Evolutionary conservation across 345 rosid species (phyloP), one percentile per base, ranked within the genome.

Genomic region (Heritiera fomes): DNA sequence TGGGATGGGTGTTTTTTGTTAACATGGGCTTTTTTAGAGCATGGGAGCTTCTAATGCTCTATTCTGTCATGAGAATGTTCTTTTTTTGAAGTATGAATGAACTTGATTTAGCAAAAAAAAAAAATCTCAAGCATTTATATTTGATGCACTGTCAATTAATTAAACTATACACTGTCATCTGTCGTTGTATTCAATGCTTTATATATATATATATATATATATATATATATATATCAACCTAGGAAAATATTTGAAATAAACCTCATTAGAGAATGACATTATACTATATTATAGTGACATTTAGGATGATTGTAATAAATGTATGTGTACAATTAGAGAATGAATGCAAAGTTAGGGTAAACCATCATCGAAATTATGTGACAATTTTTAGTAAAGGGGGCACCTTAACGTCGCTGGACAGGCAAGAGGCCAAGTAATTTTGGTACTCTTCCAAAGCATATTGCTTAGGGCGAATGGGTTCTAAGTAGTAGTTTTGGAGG

Each of bases 401-500:
- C 30, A 91, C 98, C 97, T 90, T 80, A 63, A 89, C 78, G 75
- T 85, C 85, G 18, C 84, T 20, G 30, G 79, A 82, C 92, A 93
- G 80, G 65, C 85, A 80, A 41, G 92, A 64, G 12, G 85, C 80
- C 87, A 93, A 85, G 80, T 73, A 93, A 71, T 87, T 78, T 73
- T 86, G 82, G 85, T 89, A 95, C 59, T 85, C 78, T 12, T 85
- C 87, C 50, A 88, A 59, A 6, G 89, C 88, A 87, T 46, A 93
- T 62, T 89, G 90, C 84, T 77, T 78, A 70, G 91, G 74, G 46
- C 98, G 95, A 80, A 79, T 80, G 28, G 91, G 88, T 63, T 94
- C 98, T 81, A 93, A 41, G 79, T 78, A 90, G 83, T 85, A 95
- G 65, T 95, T 88, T 80, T 93, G 97, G 76, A 95, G 88, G 67